phyloP scores from a whole-genome alignment of 768 basidiomycete genomes.

The Amanita subjunquillea region DNA sequence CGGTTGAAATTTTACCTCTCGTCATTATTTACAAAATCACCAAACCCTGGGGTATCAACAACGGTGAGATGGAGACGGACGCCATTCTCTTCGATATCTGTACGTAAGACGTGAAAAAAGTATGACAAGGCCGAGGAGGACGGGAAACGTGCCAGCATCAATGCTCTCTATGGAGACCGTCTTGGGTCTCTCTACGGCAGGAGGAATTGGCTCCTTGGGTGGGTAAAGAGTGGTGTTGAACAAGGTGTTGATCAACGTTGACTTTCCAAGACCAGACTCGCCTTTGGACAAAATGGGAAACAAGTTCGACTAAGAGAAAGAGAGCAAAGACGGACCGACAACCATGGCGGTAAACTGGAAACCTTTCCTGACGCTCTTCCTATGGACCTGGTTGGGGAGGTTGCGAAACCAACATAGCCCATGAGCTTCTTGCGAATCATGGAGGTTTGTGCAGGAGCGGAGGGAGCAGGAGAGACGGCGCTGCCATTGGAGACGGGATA shows the following conservation, averaged over 20 bases:
- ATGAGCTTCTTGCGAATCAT: conserved; percentile 84
- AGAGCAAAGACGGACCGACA: conserved; percentile 63
- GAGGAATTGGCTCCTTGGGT: conserved; percentile 74
- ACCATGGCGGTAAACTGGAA: conserved; percentile 99
- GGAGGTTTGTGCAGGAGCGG: conserved; percentile 28
- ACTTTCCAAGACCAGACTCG: conserved; percentile 98
- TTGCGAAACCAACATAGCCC: conserved; percentile 95
- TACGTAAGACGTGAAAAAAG: conserved; percentile 17
- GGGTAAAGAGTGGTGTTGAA: conserved; percentile 97
- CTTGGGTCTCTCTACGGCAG: conserved; percentile 78
- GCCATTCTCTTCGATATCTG: conserved; percentile 98
- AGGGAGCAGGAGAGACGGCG: conserved; percentile 39
- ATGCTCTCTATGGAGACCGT: conserved; percentile 99
- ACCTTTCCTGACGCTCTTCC: conserved; percentile 95
- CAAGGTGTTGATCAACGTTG: conserved; percentile 96
- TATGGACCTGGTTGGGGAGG: conserved; percentile 98
- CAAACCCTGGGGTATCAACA: conserved; percentile 98
- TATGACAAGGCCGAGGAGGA: conserved; percentile 12
- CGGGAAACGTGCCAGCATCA: conserved; percentile 69
- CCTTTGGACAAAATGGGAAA: conserved; percentile 35
- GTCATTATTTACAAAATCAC: conserved; percentile 99
- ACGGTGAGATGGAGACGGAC: conserved; percentile 96
- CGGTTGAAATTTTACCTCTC: conserved; percentile 58
- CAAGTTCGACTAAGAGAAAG: conserved; percentile 6
- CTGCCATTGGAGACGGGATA: conserved; percentile 48